These are phyloP conservation scores for Papiliotrema nemorosa DNA, from an alignment of 1,284 basidiomycete species.

Conservation along the genomic window DNA sequence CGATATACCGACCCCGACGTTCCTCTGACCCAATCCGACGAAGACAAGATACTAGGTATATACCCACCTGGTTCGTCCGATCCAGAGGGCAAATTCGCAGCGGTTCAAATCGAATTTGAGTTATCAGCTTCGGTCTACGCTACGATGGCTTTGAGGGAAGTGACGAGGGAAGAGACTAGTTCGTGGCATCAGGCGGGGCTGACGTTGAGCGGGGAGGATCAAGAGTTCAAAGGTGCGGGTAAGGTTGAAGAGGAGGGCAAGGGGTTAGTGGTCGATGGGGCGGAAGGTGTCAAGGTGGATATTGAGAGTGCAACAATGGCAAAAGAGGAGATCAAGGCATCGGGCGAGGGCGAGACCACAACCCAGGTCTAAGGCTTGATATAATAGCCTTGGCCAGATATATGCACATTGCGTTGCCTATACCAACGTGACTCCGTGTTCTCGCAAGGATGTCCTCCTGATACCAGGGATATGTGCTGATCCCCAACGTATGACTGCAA, in stretches of 20 bases:
- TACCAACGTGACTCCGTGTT: too few species aligned
- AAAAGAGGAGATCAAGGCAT: neutral
- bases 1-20: slow-evolving; percentile 91
- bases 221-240: slow-evolving; percentile 48
- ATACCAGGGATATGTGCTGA: too few species aligned
- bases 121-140: slow-evolving; percentile 87
- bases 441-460: too few species aligned
- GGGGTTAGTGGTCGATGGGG: neutral
- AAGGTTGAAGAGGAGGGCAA: neutral
- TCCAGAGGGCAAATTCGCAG: slow-evolving; percentile 69
- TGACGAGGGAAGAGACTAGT: slow-evolving; percentile 88
- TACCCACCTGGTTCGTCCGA: slow-evolving; percentile 60
- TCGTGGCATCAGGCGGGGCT: slow-evolving; percentile 77
- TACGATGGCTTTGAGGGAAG: slow-evolving; percentile 90
- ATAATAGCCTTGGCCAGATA: too few species aligned
- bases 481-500: too few species aligned
- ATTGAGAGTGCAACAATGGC: slow-evolving; percentile 6
- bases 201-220: slow-evolving; percentile 77
- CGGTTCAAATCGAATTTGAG: slow-evolving; percentile 73
- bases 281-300: neutral
- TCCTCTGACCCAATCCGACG: slow-evolving; percentile 86
- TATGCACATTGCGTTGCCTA: too few species aligned
- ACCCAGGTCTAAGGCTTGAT: too few species aligned
- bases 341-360: neutral
- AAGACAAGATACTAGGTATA: slow-evolving; percentile 79